phyloP scores from a whole-genome alignment of 164 flowering plant species.

The Houttuynia cordata region DNA sequence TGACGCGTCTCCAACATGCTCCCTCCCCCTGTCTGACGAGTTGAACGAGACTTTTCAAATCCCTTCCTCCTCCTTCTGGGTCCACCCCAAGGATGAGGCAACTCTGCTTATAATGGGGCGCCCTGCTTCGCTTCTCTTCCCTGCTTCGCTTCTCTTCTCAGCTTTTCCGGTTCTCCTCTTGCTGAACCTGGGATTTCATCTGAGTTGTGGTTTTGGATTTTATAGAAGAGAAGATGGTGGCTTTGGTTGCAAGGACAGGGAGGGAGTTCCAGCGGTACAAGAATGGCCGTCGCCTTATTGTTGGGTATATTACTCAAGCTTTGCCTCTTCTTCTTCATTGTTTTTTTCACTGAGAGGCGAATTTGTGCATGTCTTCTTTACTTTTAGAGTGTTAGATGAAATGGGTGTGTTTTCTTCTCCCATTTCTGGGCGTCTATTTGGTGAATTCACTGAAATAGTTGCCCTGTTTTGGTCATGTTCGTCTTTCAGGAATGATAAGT shows the following conservation, averaged over 20 bases:
- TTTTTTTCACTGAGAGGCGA: too few species aligned
- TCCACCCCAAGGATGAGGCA: too few species aligned
- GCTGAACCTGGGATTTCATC: not conserved
- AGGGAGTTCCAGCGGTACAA: slow-evolving; percentile 7
- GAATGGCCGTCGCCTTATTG: slow-evolving; percentile 8
- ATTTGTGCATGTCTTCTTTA: too few species aligned
- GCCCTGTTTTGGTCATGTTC: not conserved
- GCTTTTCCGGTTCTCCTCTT: not conserved
- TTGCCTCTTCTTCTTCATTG: slow-evolving; percentile 1
- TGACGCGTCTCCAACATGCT: too few species aligned
- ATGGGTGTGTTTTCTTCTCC: too few species aligned
- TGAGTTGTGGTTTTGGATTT: not conserved
- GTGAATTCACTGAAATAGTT: too few species aligned
- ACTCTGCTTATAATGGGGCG: not conserved
- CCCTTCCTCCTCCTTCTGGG: too few species aligned
- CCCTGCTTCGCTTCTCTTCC: not conserved
- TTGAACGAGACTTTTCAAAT: too few species aligned
- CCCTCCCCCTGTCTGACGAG: too few species aligned
- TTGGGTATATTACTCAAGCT: slow-evolving; percentile 2
- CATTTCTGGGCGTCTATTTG: too few species aligned
- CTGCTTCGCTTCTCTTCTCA: too few species aligned
- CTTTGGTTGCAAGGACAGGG: slow-evolving; percentile 6
- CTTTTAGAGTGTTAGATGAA: too few species aligned
- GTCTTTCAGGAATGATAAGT: not conserved
- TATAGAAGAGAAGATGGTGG: not conserved